These are phyloP conservation scores for Suhomyces bokatorum DNA, from an alignment of 1,139 yeast genomes.

Conservation along the genomic window DNA sequence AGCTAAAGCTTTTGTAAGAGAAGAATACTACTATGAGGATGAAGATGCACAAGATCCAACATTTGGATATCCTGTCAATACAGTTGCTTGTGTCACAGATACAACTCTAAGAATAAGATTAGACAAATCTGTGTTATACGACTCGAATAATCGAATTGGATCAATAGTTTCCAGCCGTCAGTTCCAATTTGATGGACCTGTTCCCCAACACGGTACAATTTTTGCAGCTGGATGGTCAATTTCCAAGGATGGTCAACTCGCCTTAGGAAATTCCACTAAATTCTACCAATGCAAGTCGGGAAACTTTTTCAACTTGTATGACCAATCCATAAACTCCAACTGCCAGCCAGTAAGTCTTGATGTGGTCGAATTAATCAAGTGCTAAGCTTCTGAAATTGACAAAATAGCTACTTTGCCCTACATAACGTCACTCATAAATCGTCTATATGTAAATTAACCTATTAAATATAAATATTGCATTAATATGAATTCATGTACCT, in stretches of 20 bases:
- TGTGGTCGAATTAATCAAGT: constrained; percentile 38
- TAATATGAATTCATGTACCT: constrained; percentile 12
- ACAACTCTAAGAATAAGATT: constrained; percentile 35
- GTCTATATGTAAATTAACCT: background rate
- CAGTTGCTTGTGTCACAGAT: constrained; percentile 38
- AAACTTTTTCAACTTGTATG: constrained; percentile 43
- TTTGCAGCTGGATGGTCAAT: constrained; percentile 48
- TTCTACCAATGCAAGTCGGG: constrained; percentile 50
- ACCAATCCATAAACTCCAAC: constrained; percentile 30
- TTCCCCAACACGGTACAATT: constrained; percentile 44
- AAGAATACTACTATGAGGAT: background rate
- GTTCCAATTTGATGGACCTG: constrained; percentile 49
- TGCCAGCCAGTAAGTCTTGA: constrained; percentile 41
- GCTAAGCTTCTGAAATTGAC: constrained; percentile 15
- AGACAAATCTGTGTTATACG: constrained; percentile 36
- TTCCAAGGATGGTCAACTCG: constrained; percentile 37
- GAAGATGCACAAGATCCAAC: background rate
- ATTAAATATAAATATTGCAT: background rate
- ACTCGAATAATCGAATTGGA: constrained; percentile 39
- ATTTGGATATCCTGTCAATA: constrained; percentile 26
- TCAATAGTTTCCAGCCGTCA: constrained; percentile 45
- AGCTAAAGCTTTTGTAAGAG: background rate
- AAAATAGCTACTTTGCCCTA: background rate
- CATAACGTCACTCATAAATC: background rate
- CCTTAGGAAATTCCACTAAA: constrained; percentile 34